These are phyloP conservation scores for Rhodomyrtus psidioides DNA, from an alignment of 441 rosid species.

Conservation along the genomic window DNA sequence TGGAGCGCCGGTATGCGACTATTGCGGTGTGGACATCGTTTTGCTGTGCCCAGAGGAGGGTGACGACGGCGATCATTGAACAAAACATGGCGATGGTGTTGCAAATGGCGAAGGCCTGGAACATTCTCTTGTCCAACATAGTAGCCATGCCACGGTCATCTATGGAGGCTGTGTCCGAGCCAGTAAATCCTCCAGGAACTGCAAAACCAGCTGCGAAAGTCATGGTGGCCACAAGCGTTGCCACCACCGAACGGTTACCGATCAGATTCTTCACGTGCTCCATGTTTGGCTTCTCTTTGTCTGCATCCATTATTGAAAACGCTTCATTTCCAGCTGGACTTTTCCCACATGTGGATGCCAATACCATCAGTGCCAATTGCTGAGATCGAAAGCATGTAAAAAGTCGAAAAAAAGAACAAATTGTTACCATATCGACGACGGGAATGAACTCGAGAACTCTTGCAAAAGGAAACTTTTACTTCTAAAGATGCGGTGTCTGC, in stretches of 20 bases:
- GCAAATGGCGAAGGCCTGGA: too few species aligned
- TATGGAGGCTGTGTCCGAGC: too few species aligned
- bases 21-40: background rate
- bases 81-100: too few species aligned
- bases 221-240: too few species aligned
- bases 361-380: background rate
- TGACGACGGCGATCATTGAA: background rate
- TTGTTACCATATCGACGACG: too few species aligned
- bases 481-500: background rate
- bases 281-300: background rate
- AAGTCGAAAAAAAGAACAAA: background rate
- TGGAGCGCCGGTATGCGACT: background rate
- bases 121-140: too few species aligned
- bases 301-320: background rate
- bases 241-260: too few species aligned
- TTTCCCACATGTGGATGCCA: background rate
- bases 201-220: too few species aligned
- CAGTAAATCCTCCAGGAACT: too few species aligned
- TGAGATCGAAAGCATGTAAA: background rate
- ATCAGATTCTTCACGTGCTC: background rate
- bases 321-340: background rate
- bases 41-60: background rate
- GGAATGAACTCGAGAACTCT: too few species aligned
- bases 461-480: too few species aligned
- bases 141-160: too few species aligned